Evolutionary conservation across 495 filamentous ascomycete species (phyloP), one percentile per base, ranked within the genome.

Genomic region (Neurospora intermedia): DNA sequence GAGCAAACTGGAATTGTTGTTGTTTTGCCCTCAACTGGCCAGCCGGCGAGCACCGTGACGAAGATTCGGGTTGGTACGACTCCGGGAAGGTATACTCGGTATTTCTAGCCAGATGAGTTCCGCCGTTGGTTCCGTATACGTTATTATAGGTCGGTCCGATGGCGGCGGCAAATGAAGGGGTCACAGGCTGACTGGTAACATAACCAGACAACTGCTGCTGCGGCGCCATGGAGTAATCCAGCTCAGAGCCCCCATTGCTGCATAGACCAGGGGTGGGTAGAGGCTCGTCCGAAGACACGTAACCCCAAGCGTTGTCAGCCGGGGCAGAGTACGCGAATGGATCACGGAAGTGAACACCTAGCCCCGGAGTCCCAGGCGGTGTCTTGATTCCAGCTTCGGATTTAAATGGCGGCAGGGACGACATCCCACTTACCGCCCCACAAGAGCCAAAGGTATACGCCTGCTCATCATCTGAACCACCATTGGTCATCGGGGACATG

Each of bases 1-100:
- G 84, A 15, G 83, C 84, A 74, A 86, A 86, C 73, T 86, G 84
- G 27, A 86, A 85, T 59, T 84, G 77, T 35, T 84, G 77, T 35
- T 46, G 77, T 73, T 82, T 84, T 18, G 83, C 81, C 74, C 75
- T 78, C 2, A 80, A 71, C 0, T 75, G 76, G 18, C 81, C 81
- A 23, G 77, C 79, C 2, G 83, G 84, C 16, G 84, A 84, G 5
- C 81, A 83, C 27, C 78, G 79, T 2, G 82, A 80, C 31, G 83
- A 84, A 20, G 80, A 80, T 74, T 83, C 83, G 1, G 78, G 70
- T 59, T 80, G 76, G 43, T 84, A 84, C 23, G 83, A 76, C 13
- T 85, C 81, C 6, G 81, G 80, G 73, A 81, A 84, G 71, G 80
- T 81, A 70, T 83, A 85, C 71, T 86, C 82, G 18, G 81, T 77